Evolutionary conservation across 73 alveolate genomes (phyloP), one percentile per base, ranked within the genome.

Genomic region (Paramecium primaurelia): DNA sequence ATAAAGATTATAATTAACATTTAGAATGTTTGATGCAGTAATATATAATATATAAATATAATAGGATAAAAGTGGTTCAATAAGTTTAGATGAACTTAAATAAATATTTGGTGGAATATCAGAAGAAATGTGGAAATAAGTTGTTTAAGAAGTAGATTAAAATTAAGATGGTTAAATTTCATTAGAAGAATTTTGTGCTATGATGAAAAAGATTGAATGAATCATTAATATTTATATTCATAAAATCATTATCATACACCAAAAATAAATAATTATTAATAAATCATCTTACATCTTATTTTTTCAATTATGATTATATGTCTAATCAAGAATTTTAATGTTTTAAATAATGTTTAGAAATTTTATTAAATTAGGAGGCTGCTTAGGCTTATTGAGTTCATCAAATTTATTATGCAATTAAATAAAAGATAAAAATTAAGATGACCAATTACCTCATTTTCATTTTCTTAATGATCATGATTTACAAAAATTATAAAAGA

Each of bases 101-200:
- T 47, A 93, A 18, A 92, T 93, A 25, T 86, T 95, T n/a, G 96
- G 98, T 64, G 92, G 83, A 16, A 71, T 92, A 28, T 51, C 92
- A 6, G 94, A 64, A n/a, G 95, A 88, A 32, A 71, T 93, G 36
- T 95, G 97, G 97, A 77, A 93, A 49, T 95, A 95, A 45, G 95
- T 95, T 14, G 86, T 95, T 6, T 92, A 95, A 71, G 98, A 95
- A 84, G 96, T 94, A 3, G 98, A 95, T 88, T n/a, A 86, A 45
- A 88, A 95, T 94, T 94, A 95, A 18, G 98, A 95, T 94, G 98
- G 98, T 16, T 85, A 91, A 40, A 95, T 95, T 16, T 85, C 94
- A n/a, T 94, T 92, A 34, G 93, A 92, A 64, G 98, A 95, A 75
- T 95, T 95, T 87, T 45, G 89, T n/a, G 64, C 73, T 3, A 95